A percentile compares a stretch with the other conserved stretches of the same genome.
Conservation (phyloP, 345 rosid genomes). For the Brassica carinata region DNA sequence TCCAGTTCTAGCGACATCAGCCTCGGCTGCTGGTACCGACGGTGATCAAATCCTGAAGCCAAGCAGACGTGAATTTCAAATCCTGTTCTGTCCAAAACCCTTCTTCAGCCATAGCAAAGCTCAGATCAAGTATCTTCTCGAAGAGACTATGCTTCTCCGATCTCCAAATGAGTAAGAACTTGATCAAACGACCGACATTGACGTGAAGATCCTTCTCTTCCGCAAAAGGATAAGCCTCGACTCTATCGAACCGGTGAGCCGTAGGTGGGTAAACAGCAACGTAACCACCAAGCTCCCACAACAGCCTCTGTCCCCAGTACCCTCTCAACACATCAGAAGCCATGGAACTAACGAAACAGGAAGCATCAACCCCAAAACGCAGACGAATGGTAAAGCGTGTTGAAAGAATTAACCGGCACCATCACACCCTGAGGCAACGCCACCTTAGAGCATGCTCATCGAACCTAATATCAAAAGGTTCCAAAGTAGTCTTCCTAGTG, state of each 20-base stretch:
- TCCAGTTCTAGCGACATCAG: constrained; percentile 92
- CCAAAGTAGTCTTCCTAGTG: constrained; percentile 77
- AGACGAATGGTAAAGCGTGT: constrained; percentile 84
- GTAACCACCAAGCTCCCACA: constrained; percentile 98
- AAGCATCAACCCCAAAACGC: constrained; percentile 99
- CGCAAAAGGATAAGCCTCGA: constrained; percentile 87
- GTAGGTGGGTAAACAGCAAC: constrained; percentile 97
- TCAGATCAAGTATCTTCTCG: constrained; percentile 83
- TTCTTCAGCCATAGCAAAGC: constrained; percentile 92
- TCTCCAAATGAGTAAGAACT: constrained; percentile 89
- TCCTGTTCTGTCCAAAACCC: constrained; percentile 96
- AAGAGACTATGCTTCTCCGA: constrained; percentile 83
- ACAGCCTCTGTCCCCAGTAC: constrained; percentile 94
- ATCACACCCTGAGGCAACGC: constrained; percentile 93
- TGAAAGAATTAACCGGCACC: constrained; percentile 93
- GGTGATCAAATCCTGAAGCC: constrained; percentile 97
- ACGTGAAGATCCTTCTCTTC: constrained; percentile 99
- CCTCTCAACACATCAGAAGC: constrained; percentile 99
- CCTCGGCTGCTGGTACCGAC: constrained; percentile 99
- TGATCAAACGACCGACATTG: constrained; percentile 84
- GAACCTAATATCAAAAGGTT: constrained; percentile 87
- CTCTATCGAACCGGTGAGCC: constrained; percentile 75
- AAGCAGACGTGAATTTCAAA: constrained; percentile 84
- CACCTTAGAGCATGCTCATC: constrained; percentile 94
- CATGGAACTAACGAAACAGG: constrained; percentile 97